These are phyloP conservation scores for Teratosphaeria destructans DNA, from an alignment of 2,329 filamentous ascomycete species.

Conservation along the genomic window DNA sequence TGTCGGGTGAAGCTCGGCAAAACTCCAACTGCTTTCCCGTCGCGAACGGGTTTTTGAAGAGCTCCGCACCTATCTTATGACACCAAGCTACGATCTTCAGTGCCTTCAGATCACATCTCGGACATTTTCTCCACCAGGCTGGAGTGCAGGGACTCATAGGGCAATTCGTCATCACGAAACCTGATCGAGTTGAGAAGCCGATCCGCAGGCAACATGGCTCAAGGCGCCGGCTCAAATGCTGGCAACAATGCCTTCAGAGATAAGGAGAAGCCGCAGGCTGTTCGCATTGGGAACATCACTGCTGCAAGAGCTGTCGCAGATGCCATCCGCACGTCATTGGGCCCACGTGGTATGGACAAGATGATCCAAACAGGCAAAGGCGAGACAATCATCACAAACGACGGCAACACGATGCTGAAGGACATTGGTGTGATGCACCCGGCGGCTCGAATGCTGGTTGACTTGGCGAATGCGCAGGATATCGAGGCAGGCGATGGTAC, in stretches of 20 bases:
- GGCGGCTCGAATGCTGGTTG: slow-evolving; percentile 98
- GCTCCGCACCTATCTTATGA: not conserved
- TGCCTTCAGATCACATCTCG: not conserved
- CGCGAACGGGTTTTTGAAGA: not conserved
- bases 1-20: not conserved
- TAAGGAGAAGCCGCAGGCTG: slow-evolving; percentile 92
- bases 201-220: slow-evolving; percentile 20
- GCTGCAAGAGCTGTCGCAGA: slow-evolving; percentile 96
- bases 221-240: slow-evolving; percentile 36
- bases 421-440: slow-evolving; percentile 99
- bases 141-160: not conserved
- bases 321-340: slow-evolving; percentile 92
- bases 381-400: slow-evolving; percentile 98
- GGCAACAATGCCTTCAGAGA: slow-evolving; percentile 59
- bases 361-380: slow-evolving; percentile 97
- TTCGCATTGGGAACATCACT: slow-evolving; percentile 92
- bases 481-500: slow-evolving; percentile 97
- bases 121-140: not conserved
- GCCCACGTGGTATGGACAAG: slow-evolving; percentile 96
- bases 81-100: not conserved
- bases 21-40: not conserved
- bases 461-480: slow-evolving; percentile 93
- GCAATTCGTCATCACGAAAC: not conserved
- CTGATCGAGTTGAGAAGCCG: not conserved
- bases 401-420: slow-evolving; percentile 97